Conservation (phyloP, 257 asterid genomes). For the Jasminum sambac region DNA sequence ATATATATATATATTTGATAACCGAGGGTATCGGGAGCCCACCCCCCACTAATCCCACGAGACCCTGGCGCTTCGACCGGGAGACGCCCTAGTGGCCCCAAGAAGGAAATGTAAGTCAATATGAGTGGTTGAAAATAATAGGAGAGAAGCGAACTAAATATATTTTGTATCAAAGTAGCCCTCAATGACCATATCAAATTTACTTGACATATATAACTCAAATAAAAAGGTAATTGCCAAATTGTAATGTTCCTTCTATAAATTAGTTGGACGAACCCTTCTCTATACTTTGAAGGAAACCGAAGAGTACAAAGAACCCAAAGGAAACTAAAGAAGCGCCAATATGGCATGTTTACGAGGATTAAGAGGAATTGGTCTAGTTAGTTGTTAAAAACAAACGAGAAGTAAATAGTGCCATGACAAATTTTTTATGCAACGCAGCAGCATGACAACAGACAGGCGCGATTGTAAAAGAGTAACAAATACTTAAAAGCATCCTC, state of each 20-base stretch:
- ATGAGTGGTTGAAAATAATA: too few species aligned
- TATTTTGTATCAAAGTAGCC: too few species aligned
- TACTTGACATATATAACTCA: too few species aligned
- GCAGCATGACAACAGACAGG: not conserved
- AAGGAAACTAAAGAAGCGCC: not conserved
- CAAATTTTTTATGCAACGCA: not conserved
- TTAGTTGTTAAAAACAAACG: not conserved
- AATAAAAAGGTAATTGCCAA: not conserved
- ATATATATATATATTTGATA: too few species aligned
- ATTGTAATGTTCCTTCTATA: not conserved
- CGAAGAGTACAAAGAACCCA: not conserved
- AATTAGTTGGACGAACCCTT: not conserved
- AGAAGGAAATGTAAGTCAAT: too few species aligned
- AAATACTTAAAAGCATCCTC: not conserved
- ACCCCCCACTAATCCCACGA: too few species aligned
- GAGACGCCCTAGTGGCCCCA: too few species aligned
- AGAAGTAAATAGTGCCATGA: not conserved
- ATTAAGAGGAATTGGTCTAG: not conserved
- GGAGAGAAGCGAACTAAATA: too few species aligned
- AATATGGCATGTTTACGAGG: slow-evolving; percentile 2
- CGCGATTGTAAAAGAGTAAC: not conserved
- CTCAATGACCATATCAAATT: too few species aligned
- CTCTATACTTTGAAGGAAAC: not conserved
- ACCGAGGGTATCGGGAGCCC: too few species aligned
- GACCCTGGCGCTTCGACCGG: too few species aligned